Evolutionary conservation across 2,329 filamentous ascomycete species (phyloP).

Genomic region (Fusarium cyanostomum): DNA sequence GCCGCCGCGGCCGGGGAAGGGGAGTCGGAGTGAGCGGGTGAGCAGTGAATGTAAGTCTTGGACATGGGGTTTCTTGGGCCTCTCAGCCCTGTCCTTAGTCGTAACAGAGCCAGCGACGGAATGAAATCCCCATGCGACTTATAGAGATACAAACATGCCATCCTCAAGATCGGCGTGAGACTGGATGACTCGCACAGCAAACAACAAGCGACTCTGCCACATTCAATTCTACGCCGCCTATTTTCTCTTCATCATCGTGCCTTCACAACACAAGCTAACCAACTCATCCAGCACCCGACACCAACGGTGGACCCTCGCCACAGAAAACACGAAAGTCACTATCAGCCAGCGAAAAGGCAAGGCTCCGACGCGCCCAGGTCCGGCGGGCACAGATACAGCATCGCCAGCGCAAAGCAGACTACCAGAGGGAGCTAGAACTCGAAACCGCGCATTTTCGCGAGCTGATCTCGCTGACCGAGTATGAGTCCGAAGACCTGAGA

Average conservation of each 20-base stretch:
- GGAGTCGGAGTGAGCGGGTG: slow-evolving; percentile 5
- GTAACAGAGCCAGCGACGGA: no score
- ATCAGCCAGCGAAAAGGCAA: slow-evolving; percentile 52
- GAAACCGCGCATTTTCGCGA: slow-evolving; percentile 60
- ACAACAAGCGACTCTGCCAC: not conserved
- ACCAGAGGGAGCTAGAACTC: slow-evolving; percentile 63
- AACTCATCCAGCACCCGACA: slow-evolving; percentile 21
- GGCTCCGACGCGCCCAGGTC: slow-evolving; percentile 61
- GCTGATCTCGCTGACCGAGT: slow-evolving; percentile 55
- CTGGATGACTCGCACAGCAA: no score
- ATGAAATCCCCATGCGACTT: no score
- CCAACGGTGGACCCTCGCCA: slow-evolving; percentile 18
- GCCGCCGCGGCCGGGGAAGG: slow-evolving; percentile 14
- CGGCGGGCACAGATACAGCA: slow-evolving; percentile 64
- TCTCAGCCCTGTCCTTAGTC: no score
- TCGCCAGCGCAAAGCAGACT: slow-evolving; percentile 65
- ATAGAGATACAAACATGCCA: no score
- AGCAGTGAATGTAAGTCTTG: slow-evolving; percentile 42
- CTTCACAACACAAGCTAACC: slow-evolving; percentile 13
- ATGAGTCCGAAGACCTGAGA: slow-evolving; percentile 50
- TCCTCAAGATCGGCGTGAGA: no score
- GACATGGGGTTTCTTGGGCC: no score
- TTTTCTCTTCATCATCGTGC: not conserved
- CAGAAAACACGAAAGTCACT: slow-evolving; percentile 34
- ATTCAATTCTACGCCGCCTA: not conserved